Conservation (phyloP, 1,284 basidiomycete species). For the Ceratobasidium sp. region DNA sequence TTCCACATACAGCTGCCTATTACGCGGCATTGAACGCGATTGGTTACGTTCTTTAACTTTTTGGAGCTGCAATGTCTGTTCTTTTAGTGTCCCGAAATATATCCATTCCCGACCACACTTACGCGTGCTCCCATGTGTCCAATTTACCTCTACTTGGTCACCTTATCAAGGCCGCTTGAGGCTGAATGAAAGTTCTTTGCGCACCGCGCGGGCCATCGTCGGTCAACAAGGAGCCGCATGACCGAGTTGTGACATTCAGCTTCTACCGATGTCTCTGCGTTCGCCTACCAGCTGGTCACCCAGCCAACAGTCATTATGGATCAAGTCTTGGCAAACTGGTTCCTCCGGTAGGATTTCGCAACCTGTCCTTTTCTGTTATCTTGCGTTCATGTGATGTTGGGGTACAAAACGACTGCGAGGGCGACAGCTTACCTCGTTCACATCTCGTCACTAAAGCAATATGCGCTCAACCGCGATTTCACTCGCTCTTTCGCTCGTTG, state of each 20-base stretch:
- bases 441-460: background rate
- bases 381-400: background rate
- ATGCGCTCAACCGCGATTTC: constrained; percentile 15
- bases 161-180: too few species aligned
- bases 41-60: background rate
- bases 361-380: background rate
- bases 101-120: constrained; percentile 25
- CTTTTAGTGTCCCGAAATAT: constrained; percentile 43
- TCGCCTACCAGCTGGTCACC: background rate
- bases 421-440: background rate
- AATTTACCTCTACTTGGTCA: too few species aligned
- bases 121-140: background rate
- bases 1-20: background rate
- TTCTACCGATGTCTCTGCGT: constrained; percentile 6
- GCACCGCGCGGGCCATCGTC: constrained; percentile 4
- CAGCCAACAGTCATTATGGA: background rate
- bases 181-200: too few species aligned
- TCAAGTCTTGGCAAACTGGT: background rate
- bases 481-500: constrained; percentile 7
- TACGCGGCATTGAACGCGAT: too few species aligned
- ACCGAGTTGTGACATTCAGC: background rate
- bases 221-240: constrained; percentile 25
- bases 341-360: constrained; percentile 22
- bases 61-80: constrained; percentile 4
- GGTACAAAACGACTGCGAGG: constrained; percentile 10